Evolutionary conservation across 2,329 filamentous ascomycete genomes (phyloP).

Genomic region (Nothophaeocryptopus gaeumannii): DNA sequence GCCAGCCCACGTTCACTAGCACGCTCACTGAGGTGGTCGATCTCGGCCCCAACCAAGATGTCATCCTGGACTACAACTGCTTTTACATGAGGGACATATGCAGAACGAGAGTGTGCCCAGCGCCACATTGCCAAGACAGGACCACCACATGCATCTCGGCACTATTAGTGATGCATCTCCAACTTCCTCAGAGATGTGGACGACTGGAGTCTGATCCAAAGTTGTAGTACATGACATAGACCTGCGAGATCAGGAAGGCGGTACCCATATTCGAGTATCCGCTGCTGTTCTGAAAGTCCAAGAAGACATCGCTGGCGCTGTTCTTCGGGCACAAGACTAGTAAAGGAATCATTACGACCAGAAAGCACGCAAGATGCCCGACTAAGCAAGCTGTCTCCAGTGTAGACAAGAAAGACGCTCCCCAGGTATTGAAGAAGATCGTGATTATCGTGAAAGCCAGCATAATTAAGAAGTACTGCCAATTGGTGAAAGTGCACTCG

Average conservation of each 20-base stretch:
- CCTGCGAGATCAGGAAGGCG: conserved; percentile 30
- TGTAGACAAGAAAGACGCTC: conserved; percentile 34
- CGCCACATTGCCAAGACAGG: conserved; percentile 23
- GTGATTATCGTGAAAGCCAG: conserved; percentile 38
- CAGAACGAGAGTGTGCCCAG: too few species aligned
- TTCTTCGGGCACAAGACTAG: conserved; percentile 33
- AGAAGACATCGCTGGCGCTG: conserved; percentile 32
- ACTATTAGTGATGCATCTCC: conserved; percentile 31
- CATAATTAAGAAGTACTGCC: conserved; percentile 33
- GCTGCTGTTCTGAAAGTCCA: conserved; percentile 28
- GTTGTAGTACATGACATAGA: conserved; percentile 28
- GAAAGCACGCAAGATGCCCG: conserved; percentile 32
- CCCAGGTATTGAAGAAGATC: conserved; percentile 31
- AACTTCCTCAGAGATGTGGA: conserved; percentile 36
- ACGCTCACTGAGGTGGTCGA: too few species aligned
- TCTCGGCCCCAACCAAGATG: too few species aligned
- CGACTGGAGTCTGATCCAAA: conserved; percentile 30
- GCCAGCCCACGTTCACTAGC: too few species aligned
- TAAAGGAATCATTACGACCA: conserved; percentile 33
- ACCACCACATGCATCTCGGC: conserved; percentile 33
- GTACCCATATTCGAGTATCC: conserved; percentile 31
- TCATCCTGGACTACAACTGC: too few species aligned
- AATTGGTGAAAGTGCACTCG: conserved; percentile 28
- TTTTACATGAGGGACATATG: too few species aligned
- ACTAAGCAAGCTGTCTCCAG: conserved; percentile 40